These are phyloP conservation scores for Lycium ferocissimum DNA, from an alignment of 257 asterid species.

Conservation along the genomic window DNA sequence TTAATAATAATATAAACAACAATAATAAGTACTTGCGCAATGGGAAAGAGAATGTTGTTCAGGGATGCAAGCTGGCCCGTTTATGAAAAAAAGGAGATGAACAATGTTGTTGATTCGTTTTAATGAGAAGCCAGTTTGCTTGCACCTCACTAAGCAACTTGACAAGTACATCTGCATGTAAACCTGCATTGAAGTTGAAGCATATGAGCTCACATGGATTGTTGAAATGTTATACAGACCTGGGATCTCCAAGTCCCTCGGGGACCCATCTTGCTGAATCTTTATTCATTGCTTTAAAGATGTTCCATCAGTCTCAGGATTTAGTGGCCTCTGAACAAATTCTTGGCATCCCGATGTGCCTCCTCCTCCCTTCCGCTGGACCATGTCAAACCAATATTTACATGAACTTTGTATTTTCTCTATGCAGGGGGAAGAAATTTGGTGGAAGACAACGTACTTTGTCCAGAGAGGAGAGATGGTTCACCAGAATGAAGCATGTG, in stretches of 20 bases:
- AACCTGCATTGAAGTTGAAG: background rate
- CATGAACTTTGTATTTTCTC: background rate
- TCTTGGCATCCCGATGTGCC: background rate
- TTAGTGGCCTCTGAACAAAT: conserved; percentile 26
- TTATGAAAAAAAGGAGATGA: too few relatives aligned
- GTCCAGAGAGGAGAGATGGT: conserved; percentile 16
- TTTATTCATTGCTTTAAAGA: conserved; percentile 4
- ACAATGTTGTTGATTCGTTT: too few relatives aligned
- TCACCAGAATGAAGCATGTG: conserved; percentile 27
- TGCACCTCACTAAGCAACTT: background rate
- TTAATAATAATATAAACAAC: too few relatives aligned
- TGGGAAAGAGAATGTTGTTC: too few relatives aligned
- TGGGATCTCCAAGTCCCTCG: background rate
- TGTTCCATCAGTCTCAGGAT: background rate
- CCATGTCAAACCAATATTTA: background rate
- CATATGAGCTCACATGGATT: background rate
- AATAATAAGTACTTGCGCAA: too few relatives aligned
- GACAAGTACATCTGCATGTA: background rate
- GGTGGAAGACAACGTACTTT: background rate
- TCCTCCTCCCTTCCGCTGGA: conserved; percentile 4
- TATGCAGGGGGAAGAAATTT: conserved; percentile 14
- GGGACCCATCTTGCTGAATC: background rate
- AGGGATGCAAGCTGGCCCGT: too few relatives aligned
- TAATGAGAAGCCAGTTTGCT: too few relatives aligned
- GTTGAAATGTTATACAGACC: background rate